These are phyloP conservation scores for Hyphodiscus sp. DNA, from an alignment of 2,329 filamentous ascomycete genomes.

Conservation along the genomic window DNA sequence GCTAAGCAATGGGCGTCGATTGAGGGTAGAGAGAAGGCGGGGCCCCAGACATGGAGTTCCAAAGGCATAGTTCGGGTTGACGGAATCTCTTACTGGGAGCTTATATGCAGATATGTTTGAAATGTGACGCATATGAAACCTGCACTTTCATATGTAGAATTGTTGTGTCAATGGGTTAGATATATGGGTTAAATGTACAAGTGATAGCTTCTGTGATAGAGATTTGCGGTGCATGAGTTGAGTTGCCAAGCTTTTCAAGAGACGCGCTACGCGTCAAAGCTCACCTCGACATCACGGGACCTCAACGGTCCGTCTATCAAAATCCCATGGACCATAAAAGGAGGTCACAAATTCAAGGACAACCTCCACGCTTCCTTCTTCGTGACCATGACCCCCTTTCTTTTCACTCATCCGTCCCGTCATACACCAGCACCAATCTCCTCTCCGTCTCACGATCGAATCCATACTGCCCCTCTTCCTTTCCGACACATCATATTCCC, in stretches of 20 bases:
- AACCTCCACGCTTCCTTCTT: no score
- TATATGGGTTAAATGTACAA: background rate
- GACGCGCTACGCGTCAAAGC: background rate
- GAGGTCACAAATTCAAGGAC: no score
- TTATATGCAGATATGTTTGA: background rate
- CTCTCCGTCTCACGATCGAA: no score
- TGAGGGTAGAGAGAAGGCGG: constrained; percentile 81
- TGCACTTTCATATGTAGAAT: no score
- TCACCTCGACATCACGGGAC: background rate
- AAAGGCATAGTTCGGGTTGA: constrained; percentile 37
- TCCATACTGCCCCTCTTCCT: background rate
- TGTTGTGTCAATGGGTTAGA: no score
- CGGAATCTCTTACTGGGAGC: background rate
- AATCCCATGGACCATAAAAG: no score
- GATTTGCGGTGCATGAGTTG: background rate
- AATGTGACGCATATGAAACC: background rate
- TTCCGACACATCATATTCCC: background rate
- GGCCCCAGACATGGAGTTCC: constrained; percentile 84
- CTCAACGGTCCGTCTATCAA: background rate
- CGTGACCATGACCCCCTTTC: background rate
- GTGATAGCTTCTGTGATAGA: background rate
- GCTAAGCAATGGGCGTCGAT: constrained; percentile 89
- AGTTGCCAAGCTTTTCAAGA: background rate
- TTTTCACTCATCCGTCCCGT: background rate
- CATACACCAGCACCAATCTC: background rate